Evolutionary conservation across 305 asterid species (phyloP), one percentile per base, ranked within the genome.

Genomic region (Caryopteris hybrid): DNA sequence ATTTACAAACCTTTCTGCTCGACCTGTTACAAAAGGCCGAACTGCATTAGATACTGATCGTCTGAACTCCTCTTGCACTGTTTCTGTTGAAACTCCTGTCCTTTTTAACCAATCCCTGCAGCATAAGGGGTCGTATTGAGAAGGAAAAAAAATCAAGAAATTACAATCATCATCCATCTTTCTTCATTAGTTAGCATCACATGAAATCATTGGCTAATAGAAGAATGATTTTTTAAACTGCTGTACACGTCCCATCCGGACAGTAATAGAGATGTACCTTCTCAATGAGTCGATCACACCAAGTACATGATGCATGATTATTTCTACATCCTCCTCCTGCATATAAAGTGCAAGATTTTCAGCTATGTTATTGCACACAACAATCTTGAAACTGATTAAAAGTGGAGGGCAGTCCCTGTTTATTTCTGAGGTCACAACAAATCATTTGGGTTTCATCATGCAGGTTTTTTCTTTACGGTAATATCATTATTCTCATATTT

Each of bases 311-410:
- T 91, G 90, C 78, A 87, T 81, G 50, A 91, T 77, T 47, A 88
- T 68, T 29, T 87, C 90, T 8, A 84, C 85, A 76, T 86, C 91
- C 78, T 88, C 96, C 77, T 84, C 96, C 97, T 86, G 77, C 77
- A 78, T 34, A 69, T 33, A 11, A 33, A 70, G 63, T 2, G 58
- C 10, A 36, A 31, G 6, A n/a, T n/a, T n/a, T n/a, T n/a, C n/a
- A n/a, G n/a, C n/a, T n/a, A n/a, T n/a, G n/a, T n/a, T n/a, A n/a
- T 25, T 25, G 2, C 31, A 4, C 31, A 25, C 31, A 25, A 25
- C 31, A 25, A 25, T 1, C 31, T 25, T 25, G 3, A 25, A 25
- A 25, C 31, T 25, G 31, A 25, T 25, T 25, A 25, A 25, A 25
- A n/a, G 31, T 2, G 4, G 31, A 25, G 31, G 31, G 31, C 31